Evolutionary conservation across 163 green algal genomes (phyloP).

Genomic region (Chlamydomonas reinhardtii): DNA sequence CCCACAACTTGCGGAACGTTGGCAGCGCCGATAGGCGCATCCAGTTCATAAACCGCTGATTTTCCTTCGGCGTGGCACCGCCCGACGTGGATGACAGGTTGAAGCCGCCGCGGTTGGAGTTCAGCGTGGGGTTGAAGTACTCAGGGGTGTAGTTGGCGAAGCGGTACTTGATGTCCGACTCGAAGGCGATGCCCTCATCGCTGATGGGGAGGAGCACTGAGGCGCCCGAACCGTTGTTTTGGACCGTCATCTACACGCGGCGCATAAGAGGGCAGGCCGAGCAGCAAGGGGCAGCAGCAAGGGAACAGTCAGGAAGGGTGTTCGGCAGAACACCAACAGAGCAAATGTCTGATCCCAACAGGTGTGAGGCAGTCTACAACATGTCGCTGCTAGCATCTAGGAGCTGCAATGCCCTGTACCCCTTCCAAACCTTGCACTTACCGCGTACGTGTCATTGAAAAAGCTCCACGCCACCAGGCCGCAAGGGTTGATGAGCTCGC

Average conservation of each 20-base stretch:
- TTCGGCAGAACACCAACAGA: neutral
- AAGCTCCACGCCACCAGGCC: slow-evolving; percentile 92
- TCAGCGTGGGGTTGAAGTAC: slow-evolving; percentile 79
- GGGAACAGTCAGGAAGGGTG: neutral
- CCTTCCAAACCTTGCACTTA: slow-evolving; percentile 15
- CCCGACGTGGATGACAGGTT: slow-evolving; percentile 47
- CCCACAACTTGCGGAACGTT: slow-evolving; percentile 93
- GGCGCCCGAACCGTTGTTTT: neutral
- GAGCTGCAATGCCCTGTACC: too few species aligned
- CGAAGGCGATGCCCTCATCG: slow-evolving; percentile 62
- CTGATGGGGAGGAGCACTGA: slow-evolving; percentile 15
- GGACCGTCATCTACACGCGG: slow-evolving; percentile 2
- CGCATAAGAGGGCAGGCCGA: neutral
- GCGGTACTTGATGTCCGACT: slow-evolving; percentile 75
- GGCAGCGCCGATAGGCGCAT: slow-evolving; percentile 89
- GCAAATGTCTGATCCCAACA: too few species aligned
- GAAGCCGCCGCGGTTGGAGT: slow-evolving; percentile 70
- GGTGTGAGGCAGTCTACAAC: too few species aligned
- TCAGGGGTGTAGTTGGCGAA: slow-evolving; percentile 69
- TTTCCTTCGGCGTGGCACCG: slow-evolving; percentile 48
- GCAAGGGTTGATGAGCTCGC: slow-evolving; percentile 88
- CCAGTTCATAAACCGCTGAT: slow-evolving; percentile 95
- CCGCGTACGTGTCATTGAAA: slow-evolving; percentile 97
- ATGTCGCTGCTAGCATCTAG: too few species aligned
- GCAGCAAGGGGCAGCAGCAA: too few species aligned